These are phyloP conservation scores for Pinus tabuliformis DNA, from an alignment of 75 land plant species.

Conservation along the genomic window DNA sequence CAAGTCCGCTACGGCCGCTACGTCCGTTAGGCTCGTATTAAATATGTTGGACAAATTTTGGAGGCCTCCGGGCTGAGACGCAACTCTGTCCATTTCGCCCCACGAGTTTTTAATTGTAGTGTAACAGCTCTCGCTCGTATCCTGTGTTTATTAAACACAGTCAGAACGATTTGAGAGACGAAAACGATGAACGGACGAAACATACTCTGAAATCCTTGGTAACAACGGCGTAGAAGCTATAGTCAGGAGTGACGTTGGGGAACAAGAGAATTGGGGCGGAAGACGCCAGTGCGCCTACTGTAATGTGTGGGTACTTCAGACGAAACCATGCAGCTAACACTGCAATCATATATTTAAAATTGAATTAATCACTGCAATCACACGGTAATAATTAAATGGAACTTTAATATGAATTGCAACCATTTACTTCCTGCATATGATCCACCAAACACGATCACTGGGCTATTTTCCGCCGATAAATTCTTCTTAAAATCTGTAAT, in stretches of 20 bases:
- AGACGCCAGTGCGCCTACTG: conserved; percentile 66
- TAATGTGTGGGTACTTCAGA: conserved; percentile 70
- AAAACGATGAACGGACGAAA: not conserved
- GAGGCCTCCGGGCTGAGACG: conserved; percentile 35
- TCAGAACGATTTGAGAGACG: no score
- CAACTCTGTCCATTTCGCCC: conserved; percentile 33
- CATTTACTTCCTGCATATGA: conserved; percentile 72
- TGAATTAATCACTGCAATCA: no score
- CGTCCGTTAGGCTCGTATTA: conserved; percentile 29
- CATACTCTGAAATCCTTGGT: conserved; percentile 53
- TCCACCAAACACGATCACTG: conserved; percentile 62
- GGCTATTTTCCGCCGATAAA: conserved; percentile 28
- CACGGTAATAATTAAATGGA: not conserved
- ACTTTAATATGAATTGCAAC: not conserved
- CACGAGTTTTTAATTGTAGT: conserved; percentile 47
- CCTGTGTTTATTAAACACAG: conserved; percentile 12
- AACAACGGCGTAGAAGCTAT: conserved; percentile 39
- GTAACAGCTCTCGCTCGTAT: conserved; percentile 49
- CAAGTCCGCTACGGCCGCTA: no score
- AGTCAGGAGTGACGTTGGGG: conserved; percentile 34
- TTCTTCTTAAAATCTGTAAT: conserved; percentile 46
- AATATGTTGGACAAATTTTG: conserved; percentile 33
- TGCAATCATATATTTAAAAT: conserved; percentile 3
- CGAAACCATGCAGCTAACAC: conserved; percentile 83
- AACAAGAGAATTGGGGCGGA: conserved; percentile 71